Conservation (phyloP, 192 early-diverging fungal species). For the Backusella sp. region DNA sequence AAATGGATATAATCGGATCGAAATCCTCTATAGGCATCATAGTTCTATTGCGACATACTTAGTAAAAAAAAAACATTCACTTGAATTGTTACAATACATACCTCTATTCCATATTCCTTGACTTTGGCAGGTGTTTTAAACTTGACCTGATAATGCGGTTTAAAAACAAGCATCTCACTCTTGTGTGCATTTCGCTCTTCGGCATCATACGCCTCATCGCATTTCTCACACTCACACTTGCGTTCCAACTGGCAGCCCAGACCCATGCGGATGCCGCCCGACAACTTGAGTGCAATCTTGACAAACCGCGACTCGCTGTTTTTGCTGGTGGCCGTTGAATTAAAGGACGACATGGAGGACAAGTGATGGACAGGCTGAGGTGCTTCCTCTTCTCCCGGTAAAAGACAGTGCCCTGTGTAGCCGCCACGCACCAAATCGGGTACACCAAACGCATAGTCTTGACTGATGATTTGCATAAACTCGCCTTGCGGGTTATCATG, state of each 20-base stretch:
- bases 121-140: constrained; percentile 35
- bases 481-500: constrained; percentile 39
- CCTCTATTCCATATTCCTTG: constrained; percentile 15
- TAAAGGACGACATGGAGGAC: neutral
- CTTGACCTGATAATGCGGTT: constrained; percentile 43
- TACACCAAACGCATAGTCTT: constrained; percentile 41
- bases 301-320: constrained; percentile 9
- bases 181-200: constrained; percentile 3
- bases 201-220: constrained; percentile 11
- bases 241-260: constrained; percentile 43
- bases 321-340: neutral
- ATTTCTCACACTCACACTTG: constrained; percentile 25
- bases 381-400: neutral
- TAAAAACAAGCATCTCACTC: constrained; percentile 33
- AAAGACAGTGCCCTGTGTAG: constrained; percentile 19
- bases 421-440: constrained; percentile 39
- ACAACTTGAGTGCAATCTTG: constrained; percentile 37
- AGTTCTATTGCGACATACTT: constrained; percentile 16
- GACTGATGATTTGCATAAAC: constrained; percentile 42
- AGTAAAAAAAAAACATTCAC: too few species aligned
- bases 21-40: constrained; percentile 46
- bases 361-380: neutral
- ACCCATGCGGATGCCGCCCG: constrained; percentile 44
- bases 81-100: too few species aligned
- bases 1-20: constrained; percentile 47